These are phyloP conservation scores for Cadophora luteo-olivacea DNA, from an alignment of 2,329 filamentous ascomycete species.

Conservation along the genomic window DNA sequence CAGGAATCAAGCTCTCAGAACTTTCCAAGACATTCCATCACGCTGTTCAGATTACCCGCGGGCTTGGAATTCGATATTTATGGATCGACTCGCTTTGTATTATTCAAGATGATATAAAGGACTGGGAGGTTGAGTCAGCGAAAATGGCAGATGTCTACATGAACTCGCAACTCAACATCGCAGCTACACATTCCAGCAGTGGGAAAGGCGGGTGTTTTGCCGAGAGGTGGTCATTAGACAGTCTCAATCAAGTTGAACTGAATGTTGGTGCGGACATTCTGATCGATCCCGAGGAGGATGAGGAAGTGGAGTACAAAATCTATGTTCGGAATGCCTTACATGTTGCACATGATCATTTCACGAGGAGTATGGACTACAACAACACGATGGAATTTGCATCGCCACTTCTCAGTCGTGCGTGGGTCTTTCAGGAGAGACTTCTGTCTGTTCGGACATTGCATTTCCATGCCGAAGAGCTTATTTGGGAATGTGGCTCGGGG, in stretches of 20 bases:
- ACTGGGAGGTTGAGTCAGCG: conserved; percentile 18
- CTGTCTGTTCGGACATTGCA: not conserved
- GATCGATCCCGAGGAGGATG: not conserved
- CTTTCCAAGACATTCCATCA: conserved; percentile 17
- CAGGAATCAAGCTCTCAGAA: not conserved
- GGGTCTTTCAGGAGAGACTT: conserved; percentile 5
- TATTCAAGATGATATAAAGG: conserved; percentile 23
- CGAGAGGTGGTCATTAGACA: conserved; percentile 1
- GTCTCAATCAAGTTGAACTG: not conserved
- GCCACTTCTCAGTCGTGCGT: conserved; percentile 4
- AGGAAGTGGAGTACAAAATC: not conserved
- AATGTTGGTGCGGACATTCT: not conserved
- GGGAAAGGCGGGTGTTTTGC: conserved; percentile 9
- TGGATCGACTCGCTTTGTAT: conserved; percentile 33
- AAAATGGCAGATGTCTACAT: conserved; percentile 24
- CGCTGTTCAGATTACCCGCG: conserved; percentile 16
- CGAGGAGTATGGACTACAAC: not conserved
- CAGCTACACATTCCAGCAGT: conserved; percentile 8
- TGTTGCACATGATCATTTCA: conserved; percentile 4
- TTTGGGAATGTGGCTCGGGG: conserved; percentile 2
- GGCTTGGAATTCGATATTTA: conserved; percentile 24
- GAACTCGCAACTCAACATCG: conserved; percentile 22
- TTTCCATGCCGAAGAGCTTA: not conserved
- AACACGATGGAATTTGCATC: not conserved
- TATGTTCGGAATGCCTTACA: not conserved